Conservation (phyloP, 78 protist genomes). For the Dictyostelium brefeldianum region DNA sequence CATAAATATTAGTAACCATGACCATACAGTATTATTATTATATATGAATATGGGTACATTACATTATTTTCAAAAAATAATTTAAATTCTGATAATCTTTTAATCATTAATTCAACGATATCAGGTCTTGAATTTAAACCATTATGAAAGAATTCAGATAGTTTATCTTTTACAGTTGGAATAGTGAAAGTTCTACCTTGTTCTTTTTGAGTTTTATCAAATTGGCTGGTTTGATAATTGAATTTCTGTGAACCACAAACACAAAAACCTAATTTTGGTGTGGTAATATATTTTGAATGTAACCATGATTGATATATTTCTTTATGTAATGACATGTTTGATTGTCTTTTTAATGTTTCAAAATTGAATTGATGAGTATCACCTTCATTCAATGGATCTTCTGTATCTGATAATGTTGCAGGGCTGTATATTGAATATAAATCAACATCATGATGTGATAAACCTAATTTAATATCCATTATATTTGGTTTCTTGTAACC, state of each 20-base stretch:
- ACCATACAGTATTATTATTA: not conserved
- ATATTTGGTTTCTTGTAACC: slow-evolving; percentile 60
- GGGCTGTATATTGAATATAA: not conserved
- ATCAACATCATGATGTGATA: slow-evolving; percentile 63
- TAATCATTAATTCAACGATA: not conserved
- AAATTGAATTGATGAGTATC: not conserved
- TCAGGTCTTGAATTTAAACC: slow-evolving; percentile 4
- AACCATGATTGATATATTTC: slow-evolving; percentile 22
- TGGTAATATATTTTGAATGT: slow-evolving; percentile 56
- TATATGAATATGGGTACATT: not conserved
- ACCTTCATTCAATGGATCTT: not conserved
- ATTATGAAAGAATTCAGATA: slow-evolving; percentile 27
- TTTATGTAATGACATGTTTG: not conserved
- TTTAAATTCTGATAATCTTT: slow-evolving; percentile 37
- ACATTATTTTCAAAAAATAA: slow-evolving; percentile 75
- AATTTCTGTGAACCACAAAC: slow-evolving; percentile 58
- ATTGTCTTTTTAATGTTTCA: not conserved
- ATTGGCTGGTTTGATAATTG: not conserved
- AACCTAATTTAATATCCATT: slow-evolving; percentile 63
- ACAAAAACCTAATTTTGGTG: slow-evolving; percentile 70
- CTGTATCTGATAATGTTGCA: not conserved
- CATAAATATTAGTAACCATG: too few relatives aligned
- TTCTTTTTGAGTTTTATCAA: slow-evolving; percentile 44
- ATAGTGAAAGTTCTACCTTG: slow-evolving; percentile 50
- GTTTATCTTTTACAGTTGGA: not conserved